A percentile compares a stretch with the other conserved stretches of the same genome.
Evolutionary conservation across 352 stramenopile genomes (phyloP).

Genomic region (Globisporangium ultimum): DNA sequence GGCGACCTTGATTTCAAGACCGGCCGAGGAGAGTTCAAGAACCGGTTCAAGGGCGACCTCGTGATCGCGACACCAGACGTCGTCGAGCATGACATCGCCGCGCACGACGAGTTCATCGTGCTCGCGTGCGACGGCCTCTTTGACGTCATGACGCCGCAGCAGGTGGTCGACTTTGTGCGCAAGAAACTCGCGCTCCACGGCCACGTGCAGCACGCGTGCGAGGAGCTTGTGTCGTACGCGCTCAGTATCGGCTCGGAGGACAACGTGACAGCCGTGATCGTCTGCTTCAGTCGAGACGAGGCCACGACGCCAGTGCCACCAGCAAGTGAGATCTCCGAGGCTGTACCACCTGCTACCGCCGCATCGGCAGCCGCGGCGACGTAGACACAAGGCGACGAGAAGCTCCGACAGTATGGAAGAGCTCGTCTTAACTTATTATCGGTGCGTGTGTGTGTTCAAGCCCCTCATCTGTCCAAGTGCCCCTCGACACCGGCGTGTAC

Average conservation of each 20-base stretch:
- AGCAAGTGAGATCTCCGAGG: neutral
- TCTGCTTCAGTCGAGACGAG: conserved; percentile 69
- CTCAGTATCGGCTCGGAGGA: conserved; percentile 78
- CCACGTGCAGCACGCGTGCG: conserved; percentile 72
- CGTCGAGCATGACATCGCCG: conserved; percentile 42
- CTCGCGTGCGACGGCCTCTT: conserved; percentile 83
- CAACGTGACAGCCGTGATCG: conserved; percentile 80
- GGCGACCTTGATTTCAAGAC: conserved; percentile 88
- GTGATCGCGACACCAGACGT: conserved; percentile 73
- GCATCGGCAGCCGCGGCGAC: too few relatives aligned
- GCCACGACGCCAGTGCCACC: conserved; percentile 15
- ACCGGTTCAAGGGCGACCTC: conserved; percentile 77
- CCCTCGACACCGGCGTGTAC: too few relatives aligned
- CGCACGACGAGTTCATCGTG: conserved; percentile 78
- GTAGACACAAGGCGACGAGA: too few relatives aligned
- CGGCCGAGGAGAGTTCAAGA: conserved; percentile 72
- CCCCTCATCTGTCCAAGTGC: too few relatives aligned
- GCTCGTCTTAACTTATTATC: too few relatives aligned
- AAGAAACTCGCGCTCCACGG: conserved; percentile 62
- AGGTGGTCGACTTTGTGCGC: conserved; percentile 82
- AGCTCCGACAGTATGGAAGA: too few relatives aligned
- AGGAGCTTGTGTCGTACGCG: conserved; percentile 80
- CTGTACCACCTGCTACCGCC: neutral
- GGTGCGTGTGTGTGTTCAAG: too few relatives aligned
- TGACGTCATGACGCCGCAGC: conserved; percentile 80